Evolutionary conservation across 163 green algal genomes (phyloP).

Genomic region (Chlamydomonas reinhardtii): DNA sequence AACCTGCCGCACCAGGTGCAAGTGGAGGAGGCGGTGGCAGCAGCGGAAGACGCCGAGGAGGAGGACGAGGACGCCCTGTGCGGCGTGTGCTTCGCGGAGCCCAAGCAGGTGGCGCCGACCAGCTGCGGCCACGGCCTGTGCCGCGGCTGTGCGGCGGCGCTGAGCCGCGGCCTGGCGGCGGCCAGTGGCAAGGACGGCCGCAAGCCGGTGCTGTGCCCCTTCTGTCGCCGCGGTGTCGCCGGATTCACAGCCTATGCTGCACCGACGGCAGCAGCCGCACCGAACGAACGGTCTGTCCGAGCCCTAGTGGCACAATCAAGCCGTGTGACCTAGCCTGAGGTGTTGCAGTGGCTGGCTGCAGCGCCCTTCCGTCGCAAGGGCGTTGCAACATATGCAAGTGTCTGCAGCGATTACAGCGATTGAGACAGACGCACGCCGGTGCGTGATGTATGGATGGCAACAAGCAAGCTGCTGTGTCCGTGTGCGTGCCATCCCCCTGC

Average conservation of each 20-base stretch:
- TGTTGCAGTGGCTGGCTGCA: too few species aligned
- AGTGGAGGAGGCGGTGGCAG: background rate
- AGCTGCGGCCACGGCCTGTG: conserved; percentile 16
- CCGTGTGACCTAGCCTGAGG: too few species aligned
- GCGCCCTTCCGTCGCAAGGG: too few species aligned
- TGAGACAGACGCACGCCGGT: too few species aligned
- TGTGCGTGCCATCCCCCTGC: too few species aligned
- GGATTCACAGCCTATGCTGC: background rate
- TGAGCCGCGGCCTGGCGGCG: background rate
- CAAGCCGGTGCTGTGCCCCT: conserved; percentile 15
- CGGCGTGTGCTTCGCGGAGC: conserved; percentile 15
- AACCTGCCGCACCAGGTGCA: background rate
- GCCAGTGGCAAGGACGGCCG: background rate
- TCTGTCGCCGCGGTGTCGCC: background rate
- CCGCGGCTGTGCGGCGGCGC: background rate
- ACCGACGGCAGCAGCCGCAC: too few species aligned
- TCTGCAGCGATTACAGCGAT: too few species aligned
- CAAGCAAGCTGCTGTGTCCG: too few species aligned
- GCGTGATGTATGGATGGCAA: too few species aligned
- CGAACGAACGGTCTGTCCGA: too few species aligned
- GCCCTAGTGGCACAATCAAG: too few species aligned
- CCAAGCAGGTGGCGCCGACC: background rate
- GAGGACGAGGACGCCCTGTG: conserved; percentile 1
- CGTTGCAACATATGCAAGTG: too few species aligned
- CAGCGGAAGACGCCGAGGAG: background rate